Evolutionary conservation across 345 rosid genomes (phyloP).

Genomic region (Corchorus capsularis): DNA sequence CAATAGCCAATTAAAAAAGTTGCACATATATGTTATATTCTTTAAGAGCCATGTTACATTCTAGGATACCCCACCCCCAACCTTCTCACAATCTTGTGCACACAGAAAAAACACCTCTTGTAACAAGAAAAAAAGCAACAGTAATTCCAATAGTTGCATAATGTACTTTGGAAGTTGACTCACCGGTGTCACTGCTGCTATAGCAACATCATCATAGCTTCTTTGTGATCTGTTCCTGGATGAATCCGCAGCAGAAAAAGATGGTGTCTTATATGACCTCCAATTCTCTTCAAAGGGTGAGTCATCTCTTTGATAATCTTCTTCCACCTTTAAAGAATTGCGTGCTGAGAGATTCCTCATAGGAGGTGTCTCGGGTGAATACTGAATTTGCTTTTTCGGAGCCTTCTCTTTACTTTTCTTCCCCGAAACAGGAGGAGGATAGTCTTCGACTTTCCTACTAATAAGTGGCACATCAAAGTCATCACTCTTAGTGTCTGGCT

Average conservation of each 20-base stretch:
- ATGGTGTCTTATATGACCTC: constrained; percentile 55
- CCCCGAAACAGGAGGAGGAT: constrained; percentile 38
- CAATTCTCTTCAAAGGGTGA: constrained; percentile 61
- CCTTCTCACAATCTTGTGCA: not conserved
- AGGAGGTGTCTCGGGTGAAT: constrained; percentile 60
- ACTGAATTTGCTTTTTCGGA: constrained; percentile 39
- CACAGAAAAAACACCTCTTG: not conserved
- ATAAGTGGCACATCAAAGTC: constrained; percentile 59
- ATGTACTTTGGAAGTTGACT: constrained; percentile 23
- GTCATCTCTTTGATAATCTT: constrained; percentile 54
- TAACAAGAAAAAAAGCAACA: constrained; percentile 6
- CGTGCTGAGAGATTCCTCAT: constrained; percentile 43
- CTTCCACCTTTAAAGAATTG: constrained; percentile 48
- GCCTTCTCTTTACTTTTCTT: constrained; percentile 55
- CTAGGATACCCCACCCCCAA: not conserved
- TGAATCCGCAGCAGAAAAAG: constrained; percentile 54
- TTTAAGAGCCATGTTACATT: too few relatives aligned
- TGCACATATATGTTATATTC: too few relatives aligned
- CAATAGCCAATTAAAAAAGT: not conserved
- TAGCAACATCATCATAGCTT: constrained; percentile 54
- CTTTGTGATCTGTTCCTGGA: constrained; percentile 66
- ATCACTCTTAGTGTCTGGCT: constrained; percentile 71
- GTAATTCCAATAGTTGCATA: not conserved
- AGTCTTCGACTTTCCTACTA: constrained; percentile 41
- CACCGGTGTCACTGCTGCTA: constrained; percentile 47